phyloP scores from a whole-genome alignment of 495 filamentous ascomycete genomes.

The Neurospora sp. region DNA sequence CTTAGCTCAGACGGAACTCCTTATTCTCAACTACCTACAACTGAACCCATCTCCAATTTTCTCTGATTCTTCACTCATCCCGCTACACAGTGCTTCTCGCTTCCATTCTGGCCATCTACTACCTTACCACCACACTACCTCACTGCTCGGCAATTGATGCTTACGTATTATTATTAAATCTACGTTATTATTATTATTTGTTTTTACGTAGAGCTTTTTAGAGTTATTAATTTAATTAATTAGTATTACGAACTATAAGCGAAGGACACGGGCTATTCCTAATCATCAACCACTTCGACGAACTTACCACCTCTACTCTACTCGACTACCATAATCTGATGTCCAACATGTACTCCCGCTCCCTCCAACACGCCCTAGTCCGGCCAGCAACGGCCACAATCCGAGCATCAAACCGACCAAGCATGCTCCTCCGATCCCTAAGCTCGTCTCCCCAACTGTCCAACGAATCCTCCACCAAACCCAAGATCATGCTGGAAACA shows the following conservation, averaged over 20 bases:
- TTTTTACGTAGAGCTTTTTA: no score
- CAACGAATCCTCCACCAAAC: background rate
- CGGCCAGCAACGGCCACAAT: background rate
- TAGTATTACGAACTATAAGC: no score
- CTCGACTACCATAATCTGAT: background rate
- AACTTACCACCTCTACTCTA: background rate
- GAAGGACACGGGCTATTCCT: no score
- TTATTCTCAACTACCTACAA: background rate
- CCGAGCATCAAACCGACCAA: background rate
- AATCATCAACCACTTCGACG: background rate
- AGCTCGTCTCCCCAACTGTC: background rate
- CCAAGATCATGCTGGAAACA: conserved; percentile 36
- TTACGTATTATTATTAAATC: no score
- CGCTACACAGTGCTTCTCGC: background rate
- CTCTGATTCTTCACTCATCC: background rate
- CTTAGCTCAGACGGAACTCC: background rate
- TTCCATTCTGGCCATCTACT: background rate
- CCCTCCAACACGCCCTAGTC: background rate
- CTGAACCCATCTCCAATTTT: background rate
- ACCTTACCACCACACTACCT: background rate
- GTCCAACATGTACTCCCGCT: background rate
- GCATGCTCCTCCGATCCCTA: background rate
- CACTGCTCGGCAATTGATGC: no score
- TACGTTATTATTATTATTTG: no score
- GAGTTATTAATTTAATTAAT: no score